phyloP scores from a whole-genome alignment of 2,329 filamentous ascomycete genomes.

The Ophiostoma angusticollis region DNA sequence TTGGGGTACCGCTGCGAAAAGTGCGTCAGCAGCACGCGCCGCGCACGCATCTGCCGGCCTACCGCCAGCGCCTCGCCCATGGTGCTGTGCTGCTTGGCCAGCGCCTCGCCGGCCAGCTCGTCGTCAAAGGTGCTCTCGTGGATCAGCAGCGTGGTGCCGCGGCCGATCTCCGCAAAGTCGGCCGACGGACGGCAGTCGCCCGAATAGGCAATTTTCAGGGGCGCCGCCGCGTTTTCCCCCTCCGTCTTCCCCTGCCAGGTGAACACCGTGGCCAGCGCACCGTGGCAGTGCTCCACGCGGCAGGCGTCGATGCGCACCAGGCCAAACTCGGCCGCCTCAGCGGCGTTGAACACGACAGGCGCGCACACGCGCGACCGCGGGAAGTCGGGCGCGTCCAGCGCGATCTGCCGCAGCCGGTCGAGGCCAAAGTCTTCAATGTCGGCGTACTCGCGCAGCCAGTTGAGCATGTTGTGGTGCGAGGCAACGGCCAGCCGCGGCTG shows the following conservation, averaged over 20 bases:
- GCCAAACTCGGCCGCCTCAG: conserved; percentile 32
- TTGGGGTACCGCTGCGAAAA: conserved; percentile 92
- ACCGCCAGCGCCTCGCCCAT: conserved; percentile 73
- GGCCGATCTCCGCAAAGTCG: conserved; percentile 57
- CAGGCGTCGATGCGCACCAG: conserved; percentile 55
- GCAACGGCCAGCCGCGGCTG: conserved; percentile 44
- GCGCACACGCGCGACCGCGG: conserved; percentile 11
- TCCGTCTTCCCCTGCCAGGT: conserved; percentile 55
- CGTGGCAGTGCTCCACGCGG: conserved; percentile 64
- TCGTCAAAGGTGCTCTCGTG: conserved; percentile 97
- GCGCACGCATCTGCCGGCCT: conserved; percentile 65
- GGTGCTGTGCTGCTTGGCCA: conserved; percentile 82
- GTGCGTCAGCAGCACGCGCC: conserved; percentile 75
- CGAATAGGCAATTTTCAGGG: conserved; percentile 79
- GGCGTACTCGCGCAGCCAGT: conserved; percentile 69
- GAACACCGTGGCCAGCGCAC: conserved; percentile 62
- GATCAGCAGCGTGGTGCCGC: conserved; percentile 67
- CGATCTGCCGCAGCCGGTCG: conserved; percentile 30
- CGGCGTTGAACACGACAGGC: conserved; percentile 22
- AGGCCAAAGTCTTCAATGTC: conserved; percentile 66
- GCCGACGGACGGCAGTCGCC: conserved; percentile 79
- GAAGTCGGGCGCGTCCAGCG: conserved; percentile 10
- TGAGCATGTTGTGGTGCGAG: conserved; percentile 57
- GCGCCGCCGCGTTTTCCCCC: not conserved
- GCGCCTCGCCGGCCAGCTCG: conserved; percentile 63